A percentile compares a stretch with the other conserved stretches of the same genome.
Evolutionary conservation across 352 stramenopile species (phyloP).

Genomic region (Globisporangium canariense): DNA sequence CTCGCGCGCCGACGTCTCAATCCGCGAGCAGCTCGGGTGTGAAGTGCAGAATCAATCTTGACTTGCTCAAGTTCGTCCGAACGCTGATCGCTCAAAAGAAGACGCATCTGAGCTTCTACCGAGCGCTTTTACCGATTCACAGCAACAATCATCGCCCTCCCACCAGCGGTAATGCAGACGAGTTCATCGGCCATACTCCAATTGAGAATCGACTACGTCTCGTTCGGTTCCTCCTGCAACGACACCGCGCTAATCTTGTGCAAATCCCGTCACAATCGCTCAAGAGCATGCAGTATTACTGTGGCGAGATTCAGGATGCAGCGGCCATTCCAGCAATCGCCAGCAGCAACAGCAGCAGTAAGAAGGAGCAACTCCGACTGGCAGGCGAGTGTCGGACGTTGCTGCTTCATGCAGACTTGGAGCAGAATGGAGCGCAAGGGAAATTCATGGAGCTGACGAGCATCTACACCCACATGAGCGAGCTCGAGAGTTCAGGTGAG

Average conservation of each 20-base stretch:
- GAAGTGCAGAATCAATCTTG: slow-evolving; percentile 25
- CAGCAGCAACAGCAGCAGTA: not conserved
- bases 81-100: slow-evolving; percentile 32
- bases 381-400: slow-evolving; percentile 2
- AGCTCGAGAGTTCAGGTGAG: slow-evolving; percentile 8
- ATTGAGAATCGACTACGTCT: slow-evolving; percentile 24
- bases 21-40: not conserved
- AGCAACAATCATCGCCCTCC: not conserved
- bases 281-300: slow-evolving; percentile 5
- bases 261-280: not conserved
- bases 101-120: slow-evolving; percentile 29
- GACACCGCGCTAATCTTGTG: not conserved
- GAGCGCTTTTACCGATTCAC: slow-evolving; percentile 15
- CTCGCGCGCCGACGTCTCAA: not conserved
- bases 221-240: slow-evolving; percentile 25
- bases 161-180: not conserved
- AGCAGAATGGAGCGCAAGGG: not conserved
- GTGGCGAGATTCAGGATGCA: not conserved
- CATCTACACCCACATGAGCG: not conserved
- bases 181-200: too few species aligned
- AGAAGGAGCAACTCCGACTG: not conserved
- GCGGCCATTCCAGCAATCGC: not conserved
- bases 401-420: not conserved
- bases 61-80: slow-evolving; percentile 37
- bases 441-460: not conserved